A percentile compares a stretch with the other conserved stretches of the same genome.
phyloP scores from a whole-genome alignment of 2,329 filamentous ascomycete genomes.

The Fusarium guadeloupense region DNA sequence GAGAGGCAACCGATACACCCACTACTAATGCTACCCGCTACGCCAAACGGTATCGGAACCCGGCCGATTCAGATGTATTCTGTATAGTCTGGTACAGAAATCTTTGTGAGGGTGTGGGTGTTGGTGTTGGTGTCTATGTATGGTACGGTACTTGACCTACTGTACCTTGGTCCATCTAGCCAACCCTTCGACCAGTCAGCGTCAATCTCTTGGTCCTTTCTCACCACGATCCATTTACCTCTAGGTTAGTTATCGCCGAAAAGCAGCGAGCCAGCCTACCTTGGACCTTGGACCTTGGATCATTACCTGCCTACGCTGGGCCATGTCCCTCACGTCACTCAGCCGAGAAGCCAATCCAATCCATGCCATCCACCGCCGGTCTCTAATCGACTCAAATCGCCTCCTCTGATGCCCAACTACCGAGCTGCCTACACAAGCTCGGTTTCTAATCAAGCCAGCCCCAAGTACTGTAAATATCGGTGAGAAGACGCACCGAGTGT shows the following conservation, averaged over 20 bases:
- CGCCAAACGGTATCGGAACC: constrained; percentile 40
- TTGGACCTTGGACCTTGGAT: too few species aligned
- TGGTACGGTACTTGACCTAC: constrained; percentile 27
- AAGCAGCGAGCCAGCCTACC: constrained; percentile 38
- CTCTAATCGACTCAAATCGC: constrained; percentile 9
- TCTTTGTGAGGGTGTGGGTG: constrained; percentile 39
- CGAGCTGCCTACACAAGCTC: constrained; percentile 27
- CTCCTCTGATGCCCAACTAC: constrained; percentile 28
- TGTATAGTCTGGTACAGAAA: constrained; percentile 27
- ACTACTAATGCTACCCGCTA: constrained; percentile 32
- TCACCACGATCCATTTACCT: constrained; percentile 33
- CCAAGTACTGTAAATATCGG: constrained; percentile 30
- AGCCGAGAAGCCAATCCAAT: constrained; percentile 28
- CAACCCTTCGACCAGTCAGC: constrained; percentile 37
- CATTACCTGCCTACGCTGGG: constrained; percentile 20
- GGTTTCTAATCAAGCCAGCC: constrained; percentile 18
- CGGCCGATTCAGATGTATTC: constrained; percentile 36
- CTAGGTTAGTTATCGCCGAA: constrained; percentile 33
- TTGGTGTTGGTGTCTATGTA: too few species aligned
- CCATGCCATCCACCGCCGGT: constrained; percentile 21
- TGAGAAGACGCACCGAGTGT: constrained; percentile 24
- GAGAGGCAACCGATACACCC: constrained; percentile 31
- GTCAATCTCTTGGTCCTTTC: constrained; percentile 35
- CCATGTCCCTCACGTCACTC: constrained; percentile 43
- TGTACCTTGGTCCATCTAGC: constrained; percentile 41